Evolutionary conservation across 306 rosid genomes (phyloP).

Genomic region (Abrus precatorius): DNA sequence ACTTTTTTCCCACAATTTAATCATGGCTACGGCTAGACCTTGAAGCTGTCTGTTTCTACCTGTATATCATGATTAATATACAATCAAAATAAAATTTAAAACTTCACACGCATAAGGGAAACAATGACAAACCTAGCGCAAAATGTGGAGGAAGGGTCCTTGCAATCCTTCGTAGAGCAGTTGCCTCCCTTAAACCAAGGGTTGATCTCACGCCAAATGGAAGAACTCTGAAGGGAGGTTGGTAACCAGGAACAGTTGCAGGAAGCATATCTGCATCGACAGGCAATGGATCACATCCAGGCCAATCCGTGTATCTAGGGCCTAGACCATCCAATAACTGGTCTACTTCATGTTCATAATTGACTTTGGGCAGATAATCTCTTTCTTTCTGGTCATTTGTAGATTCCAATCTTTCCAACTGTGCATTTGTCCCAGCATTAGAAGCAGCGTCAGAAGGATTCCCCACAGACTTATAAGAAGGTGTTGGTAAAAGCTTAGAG

Average conservation of each 20-base stretch:
- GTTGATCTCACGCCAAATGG: constrained; percentile 86
- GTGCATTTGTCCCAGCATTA: constrained; percentile 42
- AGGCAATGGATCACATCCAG: constrained; percentile 90
- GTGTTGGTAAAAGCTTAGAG: constrained; percentile 51
- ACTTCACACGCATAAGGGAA: constrained; percentile 36
- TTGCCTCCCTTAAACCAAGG: constrained; percentile 83
- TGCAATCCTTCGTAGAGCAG: constrained; percentile 83
- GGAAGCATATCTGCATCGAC: constrained; percentile 95
- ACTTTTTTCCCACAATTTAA: constrained; percentile 88
- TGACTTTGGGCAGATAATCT: constrained; percentile 57
- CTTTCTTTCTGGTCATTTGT: constrained; percentile 51
- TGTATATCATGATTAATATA: constrained; percentile 50
- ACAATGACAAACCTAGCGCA: constrained; percentile 73
- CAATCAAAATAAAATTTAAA: constrained; percentile 41
- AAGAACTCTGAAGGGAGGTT: constrained; percentile 95
- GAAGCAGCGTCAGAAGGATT: constrained; percentile 57
- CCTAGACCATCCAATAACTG: constrained; percentile 80
- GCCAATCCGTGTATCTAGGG: constrained; percentile 90
- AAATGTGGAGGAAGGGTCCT: constrained; percentile 98
- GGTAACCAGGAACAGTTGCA: constrained; percentile 73
- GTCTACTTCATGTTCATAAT: constrained; percentile 87
- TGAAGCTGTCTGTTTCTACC: constrained; percentile 95
- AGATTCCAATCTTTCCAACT: constrained; percentile 49
- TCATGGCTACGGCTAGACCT: constrained; percentile 88
- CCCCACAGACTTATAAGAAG: constrained; percentile 43